phyloP scores from a whole-genome alignment of 495 filamentous ascomycete genomes.

The Lichenothelia convexa region DNA sequence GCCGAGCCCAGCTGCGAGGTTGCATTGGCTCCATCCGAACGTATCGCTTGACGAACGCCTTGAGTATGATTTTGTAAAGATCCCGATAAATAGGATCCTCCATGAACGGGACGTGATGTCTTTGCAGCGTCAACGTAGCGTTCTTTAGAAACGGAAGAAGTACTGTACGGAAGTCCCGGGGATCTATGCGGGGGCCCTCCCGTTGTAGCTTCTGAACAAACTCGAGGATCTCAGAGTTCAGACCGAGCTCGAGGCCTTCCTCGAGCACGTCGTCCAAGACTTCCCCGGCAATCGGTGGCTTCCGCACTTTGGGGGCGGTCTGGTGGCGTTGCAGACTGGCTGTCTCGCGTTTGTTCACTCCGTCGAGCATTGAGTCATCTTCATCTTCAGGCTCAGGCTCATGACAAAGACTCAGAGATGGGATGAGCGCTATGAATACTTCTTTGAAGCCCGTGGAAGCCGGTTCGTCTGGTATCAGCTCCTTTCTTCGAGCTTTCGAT shows the following conservation, averaged over 20 bases:
- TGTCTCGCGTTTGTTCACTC: too few species aligned
- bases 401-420: not conserved
- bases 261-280: too few species aligned
- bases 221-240: too few species aligned
- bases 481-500: not conserved
- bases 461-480: not conserved
- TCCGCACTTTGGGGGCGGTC: too few species aligned
- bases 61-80: not conserved
- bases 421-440: not conserved
- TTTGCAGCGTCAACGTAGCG: not conserved
- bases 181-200: not conserved
- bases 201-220: not conserved
- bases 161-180: not conserved
- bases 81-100: too few species aligned
- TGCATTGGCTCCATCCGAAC: not conserved
- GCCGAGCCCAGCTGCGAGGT: not conserved
- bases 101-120: too few species aligned
- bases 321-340: too few species aligned
- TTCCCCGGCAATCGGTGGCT: too few species aligned
- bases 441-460: not conserved
- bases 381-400: not conserved
- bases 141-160: not conserved
- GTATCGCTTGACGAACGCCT: not conserved
- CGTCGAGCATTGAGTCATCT: not conserved
- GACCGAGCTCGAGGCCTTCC: too few species aligned